Evolutionary conservation across 345 rosid species (phyloP), one percentile per base, ranked within the genome.

Genomic region (Barbarea vulgaris): DNA sequence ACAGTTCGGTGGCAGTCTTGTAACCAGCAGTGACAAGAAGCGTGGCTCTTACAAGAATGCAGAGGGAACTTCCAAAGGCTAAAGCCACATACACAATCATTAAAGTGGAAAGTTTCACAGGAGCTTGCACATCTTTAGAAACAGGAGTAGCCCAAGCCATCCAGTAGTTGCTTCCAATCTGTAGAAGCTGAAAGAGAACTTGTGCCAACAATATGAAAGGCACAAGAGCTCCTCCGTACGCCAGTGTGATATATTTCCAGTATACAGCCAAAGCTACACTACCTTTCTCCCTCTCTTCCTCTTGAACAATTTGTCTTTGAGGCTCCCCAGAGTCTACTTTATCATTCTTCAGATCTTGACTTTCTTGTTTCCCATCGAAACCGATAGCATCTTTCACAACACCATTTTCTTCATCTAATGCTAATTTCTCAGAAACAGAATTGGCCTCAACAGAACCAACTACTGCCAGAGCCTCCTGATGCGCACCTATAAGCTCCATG

Each of bases 231-330:
- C 93, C 95, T 47, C 91, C 87, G 30, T 87, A 85, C 30, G 93
- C 93, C 15, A 85, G 78, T 13, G 89, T 91, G 42, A 86, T 73
- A 62, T 86, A 89, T 41, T 86, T 83, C 89, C 89, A 82, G 81
- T 89, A 91, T 3, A 89, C 87, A 42, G 56, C 59, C 72, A 86
- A 84, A 37, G 90, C 84, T 5, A 91, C 97, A 4, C 82, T 78
- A 14, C 97, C 97, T 82, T 86, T 89, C 83, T 87, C 95, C 67
- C 95, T 86, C 77, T 91, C 97, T 77, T 91, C 97, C 68, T 91
- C 94, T 81, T 86, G 87, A 69, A 91, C 81, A 63, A 91, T 78
- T 68, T 91, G 90, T 70, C 82, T 88, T 73, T 83, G 78, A 14
- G 81, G 72, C 74, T 42, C 84, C 17, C 27, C 73, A n/a, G 69